A percentile compares a stretch with the other conserved stretches of the same genome.
These are phyloP conservation scores for Heliosperma pusillum DNA, from an alignment of 148 eudicot genomes.

Conservation along the genomic window DNA sequence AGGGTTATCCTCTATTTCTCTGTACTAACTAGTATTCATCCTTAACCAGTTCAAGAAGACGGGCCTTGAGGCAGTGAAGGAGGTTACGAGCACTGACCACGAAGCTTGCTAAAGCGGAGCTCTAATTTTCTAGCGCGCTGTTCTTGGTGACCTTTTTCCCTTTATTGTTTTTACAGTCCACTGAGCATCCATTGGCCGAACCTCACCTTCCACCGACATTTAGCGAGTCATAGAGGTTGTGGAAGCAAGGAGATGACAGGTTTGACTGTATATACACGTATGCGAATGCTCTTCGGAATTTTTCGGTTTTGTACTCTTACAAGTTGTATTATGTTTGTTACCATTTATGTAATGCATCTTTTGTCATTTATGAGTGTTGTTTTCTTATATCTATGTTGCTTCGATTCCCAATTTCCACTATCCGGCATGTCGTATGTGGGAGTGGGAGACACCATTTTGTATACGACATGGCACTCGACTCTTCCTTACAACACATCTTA, in stretches of 20 bases:
- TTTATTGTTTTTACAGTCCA: background rate
- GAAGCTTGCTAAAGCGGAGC: slow-evolving; percentile 1
- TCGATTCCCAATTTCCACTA: background rate
- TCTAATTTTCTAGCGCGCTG: slow-evolving; percentile 1
- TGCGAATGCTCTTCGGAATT: slow-evolving; percentile 16
- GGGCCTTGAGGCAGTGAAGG: slow-evolving; percentile 23
- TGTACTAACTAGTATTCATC: slow-evolving; percentile 3
- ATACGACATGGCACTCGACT: background rate
- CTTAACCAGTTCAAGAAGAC: slow-evolving; percentile 33
- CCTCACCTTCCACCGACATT: slow-evolving; percentile 7
- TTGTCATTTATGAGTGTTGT: background rate
- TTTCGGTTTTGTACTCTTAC: background rate
- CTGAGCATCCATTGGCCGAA: slow-evolving; percentile 10
- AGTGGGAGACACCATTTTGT: background rate
- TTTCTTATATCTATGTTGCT: background rate
- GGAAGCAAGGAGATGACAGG: slow-evolving; percentile 10
- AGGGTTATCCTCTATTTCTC: background rate
- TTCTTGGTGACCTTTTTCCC: background rate
- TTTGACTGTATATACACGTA: slow-evolving; percentile 12
- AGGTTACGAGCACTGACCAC: slow-evolving; percentile 1
- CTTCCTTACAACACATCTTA: background rate
- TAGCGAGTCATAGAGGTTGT: slow-evolving; percentile 5
- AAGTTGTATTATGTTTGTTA: slow-evolving; percentile 10
- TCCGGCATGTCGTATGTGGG: background rate
- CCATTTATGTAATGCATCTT: slow-evolving; percentile 1